These are phyloP conservation scores for Piper longum DNA, from an alignment of 164 flowering plant species.

Conservation along the genomic window DNA sequence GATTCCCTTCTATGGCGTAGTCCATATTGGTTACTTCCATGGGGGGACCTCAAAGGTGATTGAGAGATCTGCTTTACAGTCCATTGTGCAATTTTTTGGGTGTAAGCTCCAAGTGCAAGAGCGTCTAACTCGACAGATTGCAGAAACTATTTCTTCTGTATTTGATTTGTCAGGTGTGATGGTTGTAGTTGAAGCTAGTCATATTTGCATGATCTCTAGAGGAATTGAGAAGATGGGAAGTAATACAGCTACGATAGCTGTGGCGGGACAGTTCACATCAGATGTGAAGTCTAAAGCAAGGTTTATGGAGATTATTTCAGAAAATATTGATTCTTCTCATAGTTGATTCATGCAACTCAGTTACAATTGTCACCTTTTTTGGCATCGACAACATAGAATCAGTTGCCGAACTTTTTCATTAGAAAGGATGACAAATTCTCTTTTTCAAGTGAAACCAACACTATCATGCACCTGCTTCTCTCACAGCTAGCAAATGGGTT, in stretches of 20 bases:
- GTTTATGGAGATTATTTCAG: conserved; percentile 52
- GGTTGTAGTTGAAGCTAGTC: conserved; percentile 83
- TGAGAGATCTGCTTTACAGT: conserved; percentile 41
- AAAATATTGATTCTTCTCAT: conserved; percentile 10
- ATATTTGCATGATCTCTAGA: conserved; percentile 90
- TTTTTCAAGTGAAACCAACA: too few relatives aligned
- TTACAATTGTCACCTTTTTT: too few relatives aligned
- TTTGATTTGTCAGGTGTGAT: conserved; percentile 53
- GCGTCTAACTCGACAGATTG: conserved; percentile 82
- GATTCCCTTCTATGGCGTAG: conserved; percentile 87
- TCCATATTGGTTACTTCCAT: conserved; percentile 65
- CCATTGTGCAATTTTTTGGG: conserved; percentile 68
- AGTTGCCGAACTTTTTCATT: too few relatives aligned
- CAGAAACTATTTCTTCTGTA: conserved; percentile 58
- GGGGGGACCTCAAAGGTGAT: conserved; percentile 21
- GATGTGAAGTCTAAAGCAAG: conserved; percentile 43
- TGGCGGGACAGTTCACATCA: conserved; percentile 61
- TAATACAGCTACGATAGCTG: conserved; percentile 79
- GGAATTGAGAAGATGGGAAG: conserved; percentile 91
- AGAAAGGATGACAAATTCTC: too few relatives aligned
- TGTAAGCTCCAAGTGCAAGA: conserved; percentile 97
- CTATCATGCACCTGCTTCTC: too few relatives aligned
- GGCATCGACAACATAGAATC: too few relatives aligned
- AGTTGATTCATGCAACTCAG: conserved; percentile 1
- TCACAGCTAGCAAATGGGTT: too few relatives aligned